Evolutionary conservation across 495 filamentous ascomycete genomes (phyloP).

Genomic region (Penicillium desertorum): DNA sequence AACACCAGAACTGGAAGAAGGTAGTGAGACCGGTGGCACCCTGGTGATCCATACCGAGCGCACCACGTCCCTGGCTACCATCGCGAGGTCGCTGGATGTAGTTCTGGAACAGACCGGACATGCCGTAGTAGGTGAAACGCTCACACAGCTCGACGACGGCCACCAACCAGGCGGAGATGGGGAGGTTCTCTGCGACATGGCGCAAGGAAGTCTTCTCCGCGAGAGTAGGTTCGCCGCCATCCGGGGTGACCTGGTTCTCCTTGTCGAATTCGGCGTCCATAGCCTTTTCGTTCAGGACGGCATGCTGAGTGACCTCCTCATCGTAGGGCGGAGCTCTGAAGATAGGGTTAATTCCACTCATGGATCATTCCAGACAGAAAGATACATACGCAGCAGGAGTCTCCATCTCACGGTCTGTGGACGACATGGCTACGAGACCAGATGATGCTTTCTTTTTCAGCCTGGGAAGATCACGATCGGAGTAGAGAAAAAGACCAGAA

Average conservation of each 20-base stretch:
- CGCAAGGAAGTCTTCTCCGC: slow-evolving; percentile 52
- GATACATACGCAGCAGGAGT: slow-evolving; percentile 33
- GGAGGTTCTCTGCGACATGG: slow-evolving; percentile 56
- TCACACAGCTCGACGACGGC: slow-evolving; percentile 64
- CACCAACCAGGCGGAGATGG: slow-evolving; percentile 58
- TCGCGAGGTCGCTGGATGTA: slow-evolving; percentile 55
- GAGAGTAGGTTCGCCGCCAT: slow-evolving; percentile 56
- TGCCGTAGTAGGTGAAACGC: slow-evolving; percentile 68
- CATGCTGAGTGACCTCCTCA: slow-evolving; percentile 19
- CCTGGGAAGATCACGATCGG: slow-evolving; percentile 5
- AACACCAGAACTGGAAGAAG: slow-evolving; percentile 66
- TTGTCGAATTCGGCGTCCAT: slow-evolving; percentile 29
- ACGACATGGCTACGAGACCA: slow-evolving; percentile 31
- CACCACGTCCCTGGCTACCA: slow-evolving; percentile 51
- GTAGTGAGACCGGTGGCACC: slow-evolving; percentile 59
- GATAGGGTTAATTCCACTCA: slow-evolving; percentile 7
- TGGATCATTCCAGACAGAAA: slow-evolving; percentile 1
- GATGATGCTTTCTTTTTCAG: slow-evolving; percentile 14
- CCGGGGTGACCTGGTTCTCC: slow-evolving; percentile 38
- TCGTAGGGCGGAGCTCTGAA: slow-evolving; percentile 13
- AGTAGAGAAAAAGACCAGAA: slow-evolving; percentile 5
- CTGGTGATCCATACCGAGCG: slow-evolving; percentile 52
- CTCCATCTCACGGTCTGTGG: slow-evolving; percentile 37
- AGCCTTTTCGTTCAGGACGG: slow-evolving; percentile 31
- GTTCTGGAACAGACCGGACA: slow-evolving; percentile 55